Base-by-base conservation (phyloP, 768 basidiomycete genomes). In the Xerocomellus chrysenteron region DNA sequence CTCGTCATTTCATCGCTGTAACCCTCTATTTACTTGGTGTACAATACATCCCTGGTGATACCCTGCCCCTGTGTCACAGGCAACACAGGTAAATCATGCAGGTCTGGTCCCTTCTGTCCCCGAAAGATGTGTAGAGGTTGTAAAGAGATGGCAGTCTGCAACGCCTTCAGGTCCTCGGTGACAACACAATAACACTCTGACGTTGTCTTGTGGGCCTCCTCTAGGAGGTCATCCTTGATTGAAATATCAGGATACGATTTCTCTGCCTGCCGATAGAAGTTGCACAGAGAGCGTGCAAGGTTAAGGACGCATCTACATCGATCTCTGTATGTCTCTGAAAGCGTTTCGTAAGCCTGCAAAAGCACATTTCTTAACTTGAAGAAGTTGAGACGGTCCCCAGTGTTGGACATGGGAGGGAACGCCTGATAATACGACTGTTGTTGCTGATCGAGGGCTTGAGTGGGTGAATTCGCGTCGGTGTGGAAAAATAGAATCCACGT, bases 401-500 rank as follows among this genome's bases (percentile, higher is more conserved):
- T 17, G 16, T 37, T 37, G 16, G 39, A 13, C 26, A 3, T 10
- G 45, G 21, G 17, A 58, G 57, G 47, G 40, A 57, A 57, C 14
- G 39, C 56, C 30, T 32, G 4, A 32, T 32, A 1, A 32, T 32
- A 32, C 30, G 4, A 32, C 30, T 32, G 8, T 32, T 32, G 10
- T 10, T 32, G 30, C 30, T 32, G 10, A 32, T 32, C 30, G 30
- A 32, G 30, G 30, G 30, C 30, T 7, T 32, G 30, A 32, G 30
- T 32, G 30, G 30, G 30, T 32, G 30, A 32, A 32, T 32, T 32
- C 8, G 30, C 30, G 30, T 32, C 30, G 30, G 30, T 32, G 30
- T 32, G 30, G 30, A 5, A 32, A 32, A 32, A 47, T 2, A 62
- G 13, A 39, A 46, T 5, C 61, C 61, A 63, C 6, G 44, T 47